phyloP scores from a whole-genome alignment of 805 yeast species.

The Metschnikowia rubicola region DNA sequence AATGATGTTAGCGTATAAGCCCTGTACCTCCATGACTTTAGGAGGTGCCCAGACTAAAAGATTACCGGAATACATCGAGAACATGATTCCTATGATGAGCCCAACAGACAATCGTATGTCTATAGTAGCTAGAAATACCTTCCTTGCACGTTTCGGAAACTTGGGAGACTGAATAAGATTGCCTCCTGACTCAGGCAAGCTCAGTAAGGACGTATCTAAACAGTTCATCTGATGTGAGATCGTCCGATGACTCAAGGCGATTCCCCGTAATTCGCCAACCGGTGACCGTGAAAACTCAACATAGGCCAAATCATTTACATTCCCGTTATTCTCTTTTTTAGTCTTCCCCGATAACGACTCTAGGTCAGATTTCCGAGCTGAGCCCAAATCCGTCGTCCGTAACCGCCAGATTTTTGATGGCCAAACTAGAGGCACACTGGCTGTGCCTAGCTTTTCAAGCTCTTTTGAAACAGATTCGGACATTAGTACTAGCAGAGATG shows the following conservation, averaged over 20 bases:
- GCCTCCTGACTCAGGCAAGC: slow-evolving; percentile 58
- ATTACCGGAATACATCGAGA: slow-evolving; percentile 84
- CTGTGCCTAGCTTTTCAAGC: slow-evolving; percentile 56
- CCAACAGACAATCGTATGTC: slow-evolving; percentile 67
- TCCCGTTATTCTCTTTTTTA: slow-evolving; percentile 14
- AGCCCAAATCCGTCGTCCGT: slow-evolving; percentile 87
- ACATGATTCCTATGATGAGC: slow-evolving; percentile 71
- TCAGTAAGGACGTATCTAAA: slow-evolving; percentile 62
- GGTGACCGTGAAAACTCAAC: slow-evolving; percentile 91
- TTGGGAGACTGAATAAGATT: slow-evolving; percentile 41
- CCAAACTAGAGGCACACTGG: slow-evolving; percentile 52
- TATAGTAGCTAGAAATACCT: slow-evolving; percentile 49
- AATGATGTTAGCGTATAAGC: slow-evolving; percentile 78
- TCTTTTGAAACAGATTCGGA: slow-evolving; percentile 77
- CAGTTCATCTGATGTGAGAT: slow-evolving; percentile 85
- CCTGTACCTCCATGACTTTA: slow-evolving; percentile 69
- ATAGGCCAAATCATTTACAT: slow-evolving; percentile 67
- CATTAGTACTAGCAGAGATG: slow-evolving; percentile 71
- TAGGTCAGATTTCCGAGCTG: slow-evolving; percentile 39
- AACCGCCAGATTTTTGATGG: slow-evolving; percentile 72
- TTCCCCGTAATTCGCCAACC: slow-evolving; percentile 87
- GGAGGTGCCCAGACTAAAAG: slow-evolving; percentile 76
- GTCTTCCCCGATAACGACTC: slow-evolving; percentile 17
- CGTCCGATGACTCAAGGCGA: slow-evolving; percentile 86
- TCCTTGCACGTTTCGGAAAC: slow-evolving; percentile 39